These are phyloP conservation scores for Aegilops longissima DNA, from an alignment of 176 grass and related monocot genomes.

Conservation along the genomic window DNA sequence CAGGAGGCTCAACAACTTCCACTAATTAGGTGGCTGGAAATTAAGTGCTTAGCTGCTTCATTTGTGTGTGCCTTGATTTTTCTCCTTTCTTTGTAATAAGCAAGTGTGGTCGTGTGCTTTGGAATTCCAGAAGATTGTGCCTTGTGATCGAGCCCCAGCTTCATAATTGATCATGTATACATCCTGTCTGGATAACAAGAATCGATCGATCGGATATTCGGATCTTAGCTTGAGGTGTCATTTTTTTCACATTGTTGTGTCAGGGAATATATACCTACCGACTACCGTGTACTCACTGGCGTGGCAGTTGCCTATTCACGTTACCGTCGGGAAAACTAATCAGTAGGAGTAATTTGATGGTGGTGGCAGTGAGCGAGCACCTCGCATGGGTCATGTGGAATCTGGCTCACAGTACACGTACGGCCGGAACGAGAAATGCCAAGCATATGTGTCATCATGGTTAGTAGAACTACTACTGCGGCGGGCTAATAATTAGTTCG, in stretches of 20 bases:
- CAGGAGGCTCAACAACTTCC: slow-evolving; percentile 66
- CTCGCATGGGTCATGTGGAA: neutral
- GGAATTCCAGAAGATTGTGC: slow-evolving; percentile 2
- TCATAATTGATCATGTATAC: neutral
- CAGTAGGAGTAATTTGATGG: neutral
- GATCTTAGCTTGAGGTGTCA: too few relatives aligned
- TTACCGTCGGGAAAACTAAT: neutral
- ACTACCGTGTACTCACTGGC: too few relatives aligned
- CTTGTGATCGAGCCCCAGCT: neutral
- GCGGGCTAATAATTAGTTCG: neutral
- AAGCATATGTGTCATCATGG: neutral
- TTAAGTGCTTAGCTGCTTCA: neutral
- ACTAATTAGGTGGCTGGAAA: neutral
- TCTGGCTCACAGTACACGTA: neutral
- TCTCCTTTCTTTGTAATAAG: slow-evolving; percentile 26
- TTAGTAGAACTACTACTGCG: neutral
- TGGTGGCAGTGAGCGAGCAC: neutral
- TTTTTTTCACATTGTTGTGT: neutral
- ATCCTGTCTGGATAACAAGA: neutral
- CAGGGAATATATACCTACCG: too few relatives aligned
- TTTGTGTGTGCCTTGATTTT: neutral
- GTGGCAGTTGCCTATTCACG: neutral
- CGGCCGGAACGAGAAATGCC: neutral
- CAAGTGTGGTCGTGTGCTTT: slow-evolving; percentile 6
- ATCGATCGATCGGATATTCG: too few relatives aligned